Base-by-base conservation (phyloP, 2,329 filamentous ascomycete genomes). In the Laburnicola sp. region DNA sequence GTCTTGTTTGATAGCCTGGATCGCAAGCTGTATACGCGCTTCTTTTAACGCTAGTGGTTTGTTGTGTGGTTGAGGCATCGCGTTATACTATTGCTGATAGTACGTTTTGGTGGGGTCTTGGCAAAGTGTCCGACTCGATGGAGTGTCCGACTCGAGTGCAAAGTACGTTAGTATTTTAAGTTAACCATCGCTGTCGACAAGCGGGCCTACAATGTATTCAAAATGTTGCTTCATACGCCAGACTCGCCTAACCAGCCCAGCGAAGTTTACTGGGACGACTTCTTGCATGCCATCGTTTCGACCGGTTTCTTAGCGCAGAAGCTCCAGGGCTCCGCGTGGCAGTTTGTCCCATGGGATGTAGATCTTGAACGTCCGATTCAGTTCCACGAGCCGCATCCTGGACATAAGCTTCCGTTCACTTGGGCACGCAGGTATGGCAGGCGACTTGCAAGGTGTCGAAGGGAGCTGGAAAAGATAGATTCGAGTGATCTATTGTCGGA, bases 351-450 rank as follows among this genome's bases (percentile, higher is more conserved):
- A 3, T 3, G 27, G 2, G 22, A 35, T 2, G 51, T 76, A 22
- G 74, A 78, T 45, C 71, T 77, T 0, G 70, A 76, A 34, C 66
- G 77, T 3, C 76, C 75, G 23, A 86, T 86, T 28, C 79, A 83
- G 47, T 82, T 86, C 53, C 82, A 86, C 54, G 82, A 85, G 59
- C 83, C 83, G 2, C 82, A 86, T 64, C 81, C 82, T 0, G 63
- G 61, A 1, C 69, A 70, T 1, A 85, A 85, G 65, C 73, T 86
- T 3, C 69, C 77, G 0, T 81, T 79, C 52, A 56, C 57, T 1
- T 66, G 63, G 35, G 81, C 80, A 0, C 71, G 81, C 40, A 63
- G 75, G 1, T 68, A 76, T 56, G 83, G 81, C 0, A 68, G 81
- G 39, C 68, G 82, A 22, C 57, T 86, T 35, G 72, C 16, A 16